These are phyloP conservation scores for Cicer pinnatifidum DNA, from an alignment of 306 rosid species.

Conservation along the genomic window DNA sequence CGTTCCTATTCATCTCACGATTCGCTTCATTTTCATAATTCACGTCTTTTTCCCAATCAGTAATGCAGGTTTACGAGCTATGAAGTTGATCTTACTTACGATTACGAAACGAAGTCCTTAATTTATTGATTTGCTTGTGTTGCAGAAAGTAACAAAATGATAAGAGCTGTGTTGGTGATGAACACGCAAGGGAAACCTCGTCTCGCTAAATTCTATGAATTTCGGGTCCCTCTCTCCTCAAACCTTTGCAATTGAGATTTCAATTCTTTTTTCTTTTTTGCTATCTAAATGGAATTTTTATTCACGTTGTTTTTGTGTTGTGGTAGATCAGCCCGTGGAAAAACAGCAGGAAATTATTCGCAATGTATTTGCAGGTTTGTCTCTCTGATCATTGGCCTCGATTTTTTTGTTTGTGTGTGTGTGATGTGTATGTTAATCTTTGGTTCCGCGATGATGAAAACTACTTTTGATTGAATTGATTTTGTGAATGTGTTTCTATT, in stretches of 20 bases:
- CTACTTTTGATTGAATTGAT: too few species aligned
- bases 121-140: conserved; percentile 1
- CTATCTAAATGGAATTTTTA: not conserved
- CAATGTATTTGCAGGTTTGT: conserved; percentile 77
- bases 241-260: conserved; percentile 10
- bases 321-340: conserved; percentile 74
- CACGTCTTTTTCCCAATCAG: not conserved
- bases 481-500: too few species aligned
- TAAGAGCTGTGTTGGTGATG: conserved; percentile 81
- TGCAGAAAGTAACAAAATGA: conserved; percentile 59
- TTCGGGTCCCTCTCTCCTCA: conserved; percentile 58
- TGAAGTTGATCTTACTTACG: conserved; percentile 24
- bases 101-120: not conserved
- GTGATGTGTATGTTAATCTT: not conserved
- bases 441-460: too few species aligned
- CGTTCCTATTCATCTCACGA: not conserved
- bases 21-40: conserved; percentile 7
- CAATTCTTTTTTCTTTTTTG: not conserved
- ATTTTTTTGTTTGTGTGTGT: not conserved
- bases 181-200: conserved; percentile 96
- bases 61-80: not conserved
- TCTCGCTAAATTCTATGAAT: conserved; percentile 83
- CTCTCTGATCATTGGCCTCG: conserved; percentile 10
- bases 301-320: conserved; percentile 36
- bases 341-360: conserved; percentile 90